Percentiles rank a stretch among this genome's conserved stretches.
Conservation (phyloP, 345 rosid species). For the Carallia pectinifolia region DNA sequence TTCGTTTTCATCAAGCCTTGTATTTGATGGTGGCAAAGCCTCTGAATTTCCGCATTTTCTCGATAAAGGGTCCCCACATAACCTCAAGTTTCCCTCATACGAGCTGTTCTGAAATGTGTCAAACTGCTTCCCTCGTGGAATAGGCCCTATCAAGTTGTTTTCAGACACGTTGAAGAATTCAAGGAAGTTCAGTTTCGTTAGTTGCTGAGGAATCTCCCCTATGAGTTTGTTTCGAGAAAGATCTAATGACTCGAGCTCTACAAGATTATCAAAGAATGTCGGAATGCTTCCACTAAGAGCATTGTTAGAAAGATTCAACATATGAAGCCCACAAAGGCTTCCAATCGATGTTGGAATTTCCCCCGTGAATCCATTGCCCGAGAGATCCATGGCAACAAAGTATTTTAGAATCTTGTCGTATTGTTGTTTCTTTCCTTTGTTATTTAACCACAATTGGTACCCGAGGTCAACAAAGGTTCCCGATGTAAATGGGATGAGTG, state of each 20-base stretch:
- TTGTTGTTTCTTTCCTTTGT: not conserved
- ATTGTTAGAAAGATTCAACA: not conserved
- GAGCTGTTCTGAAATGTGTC: not conserved
- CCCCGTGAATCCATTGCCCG: not conserved
- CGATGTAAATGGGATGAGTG: too few species aligned
- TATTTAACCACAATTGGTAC: not conserved
- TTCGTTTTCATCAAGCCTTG: not conserved
- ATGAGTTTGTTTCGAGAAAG: slow-evolving; percentile 1
- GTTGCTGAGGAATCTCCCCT: not conserved
- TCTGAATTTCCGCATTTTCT: not conserved
- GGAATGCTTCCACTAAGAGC: not conserved
- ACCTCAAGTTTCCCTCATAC: not conserved
- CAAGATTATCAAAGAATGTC: not conserved
- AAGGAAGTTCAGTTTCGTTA: not conserved
- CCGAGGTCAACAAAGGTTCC: too few species aligned
- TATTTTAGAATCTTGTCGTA: not conserved
- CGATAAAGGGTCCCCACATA: not conserved
- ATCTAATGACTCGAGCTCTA: not conserved
- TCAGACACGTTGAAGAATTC: not conserved
- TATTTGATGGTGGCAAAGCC: not conserved
- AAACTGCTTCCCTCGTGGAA: slow-evolving; percentile 7
- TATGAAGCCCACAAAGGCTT: not conserved
- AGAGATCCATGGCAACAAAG: slow-evolving; percentile 3
- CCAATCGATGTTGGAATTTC: not conserved
- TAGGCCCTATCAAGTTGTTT: not conserved